Evolutionary conservation across 2,329 filamentous ascomycete species (phyloP), one percentile per base, ranked within the genome.

Genomic region (Sclerotinia sclerotiorum): DNA sequence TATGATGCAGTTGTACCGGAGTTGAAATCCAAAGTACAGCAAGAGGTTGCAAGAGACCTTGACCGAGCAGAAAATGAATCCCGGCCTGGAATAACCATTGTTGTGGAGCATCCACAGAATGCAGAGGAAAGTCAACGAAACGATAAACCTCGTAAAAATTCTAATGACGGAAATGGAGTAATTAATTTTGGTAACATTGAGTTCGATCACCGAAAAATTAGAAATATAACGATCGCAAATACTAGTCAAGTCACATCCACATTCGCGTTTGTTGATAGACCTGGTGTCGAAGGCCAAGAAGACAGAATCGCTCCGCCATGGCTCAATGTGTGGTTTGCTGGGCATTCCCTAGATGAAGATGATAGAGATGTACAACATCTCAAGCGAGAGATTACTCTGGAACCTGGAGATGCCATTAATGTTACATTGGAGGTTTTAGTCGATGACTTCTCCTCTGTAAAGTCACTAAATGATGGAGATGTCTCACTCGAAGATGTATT

Each of bases 41-140:
- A 91, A 68, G 93, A 98, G 76, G 91, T 98, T 17, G 94, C 91
- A 1, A 86, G 91, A 67, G 91, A 97, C 75, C 82, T 98, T 10
- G 95, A 99, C 76, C 90, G 93, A 58, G 91, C 90, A 1, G 94
- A 98, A 77, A 98, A 98, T 71, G 94, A 98, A 79, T 88, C 90
- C 0, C 85, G 94, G 0, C 95, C 95, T 0, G 87, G 86, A 2
- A 85, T 97, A 55, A 95, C 93, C 0, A 83, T 98, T 44, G 89
- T 97, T 1, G 87, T 96, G 0, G 94, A 98, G 60, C 80, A 80
- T 27, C 79, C 79, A 29, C 78, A 82, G n/a, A 74, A 77, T 10
- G 67, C 74, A 32, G 76, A 77, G 21, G 76, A 79, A 1, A 75
- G 73, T 11, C 52, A 69, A 21, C 39, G 65, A 17, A 42, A 57